A percentile compares a stretch with the other conserved stretches of the same genome.
Evolutionary conservation across 2,329 filamentous ascomycete genomes (phyloP).

Genomic region (Emydomyces testavorans): DNA sequence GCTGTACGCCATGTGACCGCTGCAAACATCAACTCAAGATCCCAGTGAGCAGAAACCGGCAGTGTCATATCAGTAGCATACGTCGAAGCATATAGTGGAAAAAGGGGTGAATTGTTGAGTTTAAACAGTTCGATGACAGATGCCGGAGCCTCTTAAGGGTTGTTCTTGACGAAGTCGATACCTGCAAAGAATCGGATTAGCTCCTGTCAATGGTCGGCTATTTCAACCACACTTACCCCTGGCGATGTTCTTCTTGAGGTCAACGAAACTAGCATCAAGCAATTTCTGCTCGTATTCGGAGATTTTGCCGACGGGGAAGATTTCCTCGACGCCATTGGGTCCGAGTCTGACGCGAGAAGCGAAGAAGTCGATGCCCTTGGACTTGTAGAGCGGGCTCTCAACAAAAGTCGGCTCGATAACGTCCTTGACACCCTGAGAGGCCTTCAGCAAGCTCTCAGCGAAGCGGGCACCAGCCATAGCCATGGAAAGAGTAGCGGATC

Average conservation of each 20-base stretch:
- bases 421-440: slow-evolving; percentile 84
- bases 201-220: not conserved
- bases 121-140: not conserved
- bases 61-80: slow-evolving; percentile 4
- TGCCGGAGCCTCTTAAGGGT: slow-evolving; percentile 32
- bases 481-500: slow-evolving; percentile 97
- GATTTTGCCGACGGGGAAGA: slow-evolving; percentile 74
- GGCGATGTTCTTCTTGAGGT: slow-evolving; percentile 64
- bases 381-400: slow-evolving; percentile 95
- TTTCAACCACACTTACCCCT: slow-evolving; percentile 53
- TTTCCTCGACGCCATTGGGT: slow-evolving; percentile 90
- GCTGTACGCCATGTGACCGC: slow-evolving; percentile 6
- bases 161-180: slow-evolving; percentile 53
- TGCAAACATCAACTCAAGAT: slow-evolving; percentile 6
- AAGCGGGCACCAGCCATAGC: slow-evolving; percentile 80
- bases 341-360: slow-evolving; percentile 90
- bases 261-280: slow-evolving; percentile 69
- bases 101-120: not conserved
- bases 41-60: not conserved
- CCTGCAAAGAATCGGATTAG: slow-evolving; percentile 19
- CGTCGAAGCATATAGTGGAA: not conserved
- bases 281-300: slow-evolving; percentile 80
- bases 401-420: slow-evolving; percentile 94
- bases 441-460: slow-evolving; percentile 87
- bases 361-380: slow-evolving; percentile 96